Percentiles rank a stretch among this genome's conserved stretches.
Evolutionary conservation across 139 green algal species (phyloP).

Genomic region (Klebsormidium nitens): DNA sequence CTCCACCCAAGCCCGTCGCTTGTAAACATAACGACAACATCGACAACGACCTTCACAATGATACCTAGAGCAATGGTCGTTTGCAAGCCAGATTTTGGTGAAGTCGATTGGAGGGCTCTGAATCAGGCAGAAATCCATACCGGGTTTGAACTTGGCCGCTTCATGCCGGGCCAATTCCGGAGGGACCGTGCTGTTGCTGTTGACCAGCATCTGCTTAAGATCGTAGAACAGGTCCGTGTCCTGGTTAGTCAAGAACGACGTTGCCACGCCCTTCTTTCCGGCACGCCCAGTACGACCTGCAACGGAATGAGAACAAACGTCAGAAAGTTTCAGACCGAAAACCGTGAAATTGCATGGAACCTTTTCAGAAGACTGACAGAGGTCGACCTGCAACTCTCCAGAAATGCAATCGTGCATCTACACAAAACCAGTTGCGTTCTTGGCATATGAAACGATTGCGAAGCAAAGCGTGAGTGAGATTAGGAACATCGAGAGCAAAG

Average conservation of each 20-base stretch:
- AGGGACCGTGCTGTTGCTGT: constrained; percentile 9
- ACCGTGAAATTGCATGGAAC: constrained; percentile 51
- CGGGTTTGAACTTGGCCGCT: constrained; percentile 43
- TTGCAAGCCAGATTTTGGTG: constrained; percentile 1
- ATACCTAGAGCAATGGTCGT: no score
- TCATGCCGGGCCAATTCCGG: constrained; percentile 39
- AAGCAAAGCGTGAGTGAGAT: no score
- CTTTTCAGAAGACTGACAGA: constrained; percentile 53
- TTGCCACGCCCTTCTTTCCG: constrained; percentile 65
- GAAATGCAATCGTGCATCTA: not conserved
- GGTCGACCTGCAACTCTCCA: not conserved
- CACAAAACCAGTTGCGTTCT: no score
- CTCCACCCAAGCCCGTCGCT: no score
- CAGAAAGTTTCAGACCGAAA: not conserved
- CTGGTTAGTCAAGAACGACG: constrained; percentile 81
- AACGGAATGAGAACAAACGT: not conserved
- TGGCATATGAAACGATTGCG: no score
- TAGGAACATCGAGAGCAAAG: no score
- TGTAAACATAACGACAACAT: no score
- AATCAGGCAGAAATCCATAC: constrained; percentile 10
- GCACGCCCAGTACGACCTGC: constrained; percentile 48
- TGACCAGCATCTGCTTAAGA: constrained; percentile 53
- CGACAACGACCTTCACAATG: no score
- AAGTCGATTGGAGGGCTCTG: not conserved
- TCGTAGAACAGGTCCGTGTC: constrained; percentile 91